These are phyloP conservation scores for Phialophora macrospora DNA, from an alignment of 2,329 filamentous ascomycete genomes.

Conservation along the genomic window DNA sequence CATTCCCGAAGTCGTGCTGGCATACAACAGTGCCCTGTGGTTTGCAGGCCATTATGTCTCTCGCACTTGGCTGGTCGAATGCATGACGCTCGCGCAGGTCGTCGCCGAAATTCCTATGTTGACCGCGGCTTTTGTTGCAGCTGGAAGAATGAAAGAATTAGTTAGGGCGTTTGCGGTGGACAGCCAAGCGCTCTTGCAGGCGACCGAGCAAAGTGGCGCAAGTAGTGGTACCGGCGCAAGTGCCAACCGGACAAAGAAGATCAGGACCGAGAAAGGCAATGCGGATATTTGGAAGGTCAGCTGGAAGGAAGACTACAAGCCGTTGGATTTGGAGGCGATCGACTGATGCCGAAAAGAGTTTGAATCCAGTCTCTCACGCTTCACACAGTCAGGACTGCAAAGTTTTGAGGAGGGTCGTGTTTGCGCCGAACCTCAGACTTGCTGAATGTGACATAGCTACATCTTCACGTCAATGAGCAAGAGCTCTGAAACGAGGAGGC, in stretches of 20 bases:
- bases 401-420: not conserved
- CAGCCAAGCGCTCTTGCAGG: constrained; percentile 70
- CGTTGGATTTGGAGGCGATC: constrained; percentile 33
- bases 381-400: not conserved
- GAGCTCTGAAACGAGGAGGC: not conserved
- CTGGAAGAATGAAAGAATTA: constrained; percentile 73
- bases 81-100: constrained; percentile 83
- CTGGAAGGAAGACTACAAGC: constrained; percentile 24
- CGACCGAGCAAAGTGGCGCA: constrained; percentile 47
- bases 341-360: constrained; percentile 21
- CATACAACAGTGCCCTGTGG: constrained; percentile 80
- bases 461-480: not conserved
- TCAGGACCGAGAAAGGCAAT: constrained; percentile 30
- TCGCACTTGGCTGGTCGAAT: constrained; percentile 77
- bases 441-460: not conserved
- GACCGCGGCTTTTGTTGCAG: constrained; percentile 66
- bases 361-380: not conserved
- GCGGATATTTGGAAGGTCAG: constrained; percentile 32
- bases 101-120: constrained; percentile 73
- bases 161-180: constrained; percentile 76
- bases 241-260: constrained; percentile 17
- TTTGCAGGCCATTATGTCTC: constrained; percentile 75
- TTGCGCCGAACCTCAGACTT: not conserved
- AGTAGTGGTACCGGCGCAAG: not conserved
- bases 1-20: constrained; percentile 82